A percentile compares a stretch with the other conserved stretches of the same genome.
Evolutionary conservation across 441 rosid genomes (phyloP).

Genomic region (Eutrema salsugineum): DNA sequence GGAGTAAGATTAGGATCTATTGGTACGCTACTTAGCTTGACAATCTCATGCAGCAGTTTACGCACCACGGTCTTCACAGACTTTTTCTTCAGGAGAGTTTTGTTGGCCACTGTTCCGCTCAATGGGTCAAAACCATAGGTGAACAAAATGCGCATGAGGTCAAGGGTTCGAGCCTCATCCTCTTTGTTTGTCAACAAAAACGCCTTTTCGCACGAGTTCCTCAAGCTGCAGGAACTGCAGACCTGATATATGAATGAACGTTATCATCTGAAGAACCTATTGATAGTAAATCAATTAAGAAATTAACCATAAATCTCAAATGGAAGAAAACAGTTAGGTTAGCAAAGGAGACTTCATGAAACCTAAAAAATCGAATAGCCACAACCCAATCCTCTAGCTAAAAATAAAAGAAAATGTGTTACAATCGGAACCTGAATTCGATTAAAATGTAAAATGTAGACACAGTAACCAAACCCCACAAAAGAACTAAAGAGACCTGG

Average conservation of each 20-base stretch:
- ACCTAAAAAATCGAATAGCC: neutral
- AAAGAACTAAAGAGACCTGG: neutral
- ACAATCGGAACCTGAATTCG: neutral
- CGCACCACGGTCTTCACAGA: slow-evolving; percentile 72
- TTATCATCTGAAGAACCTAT: slow-evolving; percentile 26
- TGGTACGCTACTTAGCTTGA: slow-evolving; percentile 85
- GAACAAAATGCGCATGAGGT: slow-evolving; percentile 74
- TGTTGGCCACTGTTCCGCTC: slow-evolving; percentile 51
- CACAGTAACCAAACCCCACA: neutral
- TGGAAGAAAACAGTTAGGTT: neutral
- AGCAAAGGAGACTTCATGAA: neutral
- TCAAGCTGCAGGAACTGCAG: slow-evolving; percentile 91
- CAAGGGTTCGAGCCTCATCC: slow-evolving; percentile 89
- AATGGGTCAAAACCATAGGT: slow-evolving; percentile 71
- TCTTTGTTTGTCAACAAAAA: slow-evolving; percentile 82
- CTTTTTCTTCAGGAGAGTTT: slow-evolving; percentile 64
- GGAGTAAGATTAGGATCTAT: slow-evolving; percentile 95
- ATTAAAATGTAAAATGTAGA: neutral
- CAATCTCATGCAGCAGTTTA: slow-evolving; percentile 81
- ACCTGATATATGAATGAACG: slow-evolving; percentile 52
- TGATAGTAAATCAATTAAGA: slow-evolving; percentile 3
- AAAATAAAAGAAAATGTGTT: neutral
- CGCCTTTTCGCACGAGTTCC: slow-evolving; percentile 81
- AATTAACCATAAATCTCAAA: neutral
- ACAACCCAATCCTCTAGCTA: neutral